These are phyloP conservation scores for Apiospora marii DNA, from an alignment of 2,329 filamentous ascomycete genomes.

Conservation along the genomic window DNA sequence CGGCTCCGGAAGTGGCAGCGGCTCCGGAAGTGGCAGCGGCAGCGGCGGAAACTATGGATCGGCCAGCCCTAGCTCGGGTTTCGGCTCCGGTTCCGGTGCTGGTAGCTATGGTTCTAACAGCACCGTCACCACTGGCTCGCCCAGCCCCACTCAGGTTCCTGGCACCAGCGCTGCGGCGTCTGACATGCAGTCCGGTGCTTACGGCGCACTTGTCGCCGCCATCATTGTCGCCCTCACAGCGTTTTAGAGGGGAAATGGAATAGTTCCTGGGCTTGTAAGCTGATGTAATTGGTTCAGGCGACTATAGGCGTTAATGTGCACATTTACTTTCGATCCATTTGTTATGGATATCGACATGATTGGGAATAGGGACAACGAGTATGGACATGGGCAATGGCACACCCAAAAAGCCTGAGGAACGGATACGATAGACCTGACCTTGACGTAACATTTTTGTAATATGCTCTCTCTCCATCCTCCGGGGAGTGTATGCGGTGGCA, in stretches of 20 bases:
- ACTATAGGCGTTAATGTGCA: not conserved
- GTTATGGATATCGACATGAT: not conserved
- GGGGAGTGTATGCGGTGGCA: not conserved
- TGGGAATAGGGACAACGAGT: not conserved
- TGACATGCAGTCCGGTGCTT: conserved; percentile 25
- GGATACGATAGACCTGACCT: conserved; percentile 1
- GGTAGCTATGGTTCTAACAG: conserved; percentile 11
- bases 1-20: conserved; percentile 29
- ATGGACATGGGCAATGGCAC: not conserved
- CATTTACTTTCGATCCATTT: not conserved
- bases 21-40: conserved; percentile 25
- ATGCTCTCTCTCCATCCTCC: not conserved
- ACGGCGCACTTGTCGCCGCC: conserved; percentile 28
- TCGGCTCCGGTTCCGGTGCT: conserved; percentile 34
- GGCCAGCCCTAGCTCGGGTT: conserved; percentile 35
- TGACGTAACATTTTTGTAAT: conserved; percentile 14
- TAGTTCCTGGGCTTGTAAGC: not conserved
- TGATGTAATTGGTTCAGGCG: not conserved
- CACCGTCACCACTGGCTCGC: conserved; percentile 9
- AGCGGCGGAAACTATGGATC: conserved; percentile 28
- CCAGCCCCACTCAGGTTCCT: not conserved
- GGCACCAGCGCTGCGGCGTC: conserved; percentile 1
- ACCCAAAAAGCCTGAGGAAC: not conserved
- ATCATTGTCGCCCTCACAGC: conserved; percentile 26
- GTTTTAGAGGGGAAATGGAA: conserved; percentile 13